Percentiles rank a stretch among this genome's conserved stretches.
These are phyloP conservation scores for Cladosporium sp. DNA, from an alignment of 2,329 filamentous ascomycete species.

Conservation along the genomic window DNA sequence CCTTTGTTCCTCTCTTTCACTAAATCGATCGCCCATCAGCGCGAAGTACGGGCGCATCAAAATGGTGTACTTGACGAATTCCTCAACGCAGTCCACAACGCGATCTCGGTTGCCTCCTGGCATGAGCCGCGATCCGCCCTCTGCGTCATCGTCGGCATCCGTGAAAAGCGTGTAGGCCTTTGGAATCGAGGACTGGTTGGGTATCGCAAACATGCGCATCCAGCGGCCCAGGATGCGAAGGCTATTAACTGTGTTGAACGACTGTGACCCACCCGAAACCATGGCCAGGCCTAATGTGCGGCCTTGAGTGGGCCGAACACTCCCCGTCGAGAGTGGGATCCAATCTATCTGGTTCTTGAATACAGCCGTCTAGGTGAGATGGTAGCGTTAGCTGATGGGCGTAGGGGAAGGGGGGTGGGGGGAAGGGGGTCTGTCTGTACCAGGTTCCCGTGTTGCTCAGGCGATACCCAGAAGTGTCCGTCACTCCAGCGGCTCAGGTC, in stretches of 20 bases:
- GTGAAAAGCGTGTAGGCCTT: slow-evolving; percentile 59
- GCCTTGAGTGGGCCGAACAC: slow-evolving; percentile 62
- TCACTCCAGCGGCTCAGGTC: slow-evolving; percentile 61
- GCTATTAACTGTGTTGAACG: slow-evolving; percentile 64
- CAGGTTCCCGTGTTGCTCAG: slow-evolving; percentile 64
- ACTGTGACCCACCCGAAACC: slow-evolving; percentile 61
- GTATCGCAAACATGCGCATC: slow-evolving; percentile 47
- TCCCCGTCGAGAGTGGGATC: slow-evolving; percentile 60
- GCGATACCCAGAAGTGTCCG: slow-evolving; percentile 62
- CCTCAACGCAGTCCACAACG: slow-evolving; percentile 53
- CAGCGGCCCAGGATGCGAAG: slow-evolving; percentile 63
- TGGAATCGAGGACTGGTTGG: slow-evolving; percentile 62
- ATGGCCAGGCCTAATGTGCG: slow-evolving; percentile 60
- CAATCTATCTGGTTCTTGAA: slow-evolving; percentile 71
- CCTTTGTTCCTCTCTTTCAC: slow-evolving; percentile 45
- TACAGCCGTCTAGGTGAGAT: slow-evolving; percentile 49
- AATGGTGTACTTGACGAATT: slow-evolving; percentile 65
- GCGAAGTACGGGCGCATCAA: slow-evolving; percentile 59
- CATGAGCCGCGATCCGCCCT: slow-evolving; percentile 26
- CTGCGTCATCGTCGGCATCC: slow-evolving; percentile 13
- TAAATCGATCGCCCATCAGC: slow-evolving; percentile 60
- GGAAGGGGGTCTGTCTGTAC: slow-evolving; percentile 30
- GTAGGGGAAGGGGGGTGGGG: slow-evolving; percentile 20
- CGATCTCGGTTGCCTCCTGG: slow-evolving; percentile 24
- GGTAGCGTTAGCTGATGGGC: neutral